Evolutionary conservation across 2,329 filamentous ascomycete genomes (phyloP).

Genomic region (Boeremia exigua): DNA sequence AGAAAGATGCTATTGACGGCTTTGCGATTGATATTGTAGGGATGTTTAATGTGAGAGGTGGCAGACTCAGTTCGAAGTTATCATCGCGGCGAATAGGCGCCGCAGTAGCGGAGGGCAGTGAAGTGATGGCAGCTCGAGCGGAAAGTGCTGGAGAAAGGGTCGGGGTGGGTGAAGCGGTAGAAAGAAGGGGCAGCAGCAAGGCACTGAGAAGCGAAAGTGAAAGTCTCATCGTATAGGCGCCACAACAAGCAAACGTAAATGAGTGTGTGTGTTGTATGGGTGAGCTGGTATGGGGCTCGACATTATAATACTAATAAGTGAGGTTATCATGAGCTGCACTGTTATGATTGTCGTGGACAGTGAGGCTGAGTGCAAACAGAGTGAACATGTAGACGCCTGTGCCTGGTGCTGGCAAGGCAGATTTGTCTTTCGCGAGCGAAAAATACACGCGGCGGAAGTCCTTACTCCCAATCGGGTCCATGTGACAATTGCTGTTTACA

Average conservation of each 20-base stretch:
- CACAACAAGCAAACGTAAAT: conserved; percentile 9
- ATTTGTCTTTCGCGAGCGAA: background rate
- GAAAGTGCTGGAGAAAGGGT: conserved; percentile 6
- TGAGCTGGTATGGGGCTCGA: background rate
- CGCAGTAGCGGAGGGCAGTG: conserved; percentile 6
- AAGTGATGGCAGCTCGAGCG: conserved; percentile 9
- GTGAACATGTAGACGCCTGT: conserved; percentile 12
- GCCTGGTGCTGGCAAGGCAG: conserved; percentile 1
- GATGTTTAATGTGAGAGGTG: conserved; percentile 20
- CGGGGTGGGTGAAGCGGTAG: conserved; percentile 16
- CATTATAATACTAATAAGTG: conserved; percentile 11
- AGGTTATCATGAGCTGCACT: conserved; percentile 11
- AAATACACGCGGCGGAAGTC: background rate
- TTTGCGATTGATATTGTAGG: conserved; percentile 17
- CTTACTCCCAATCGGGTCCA: background rate
- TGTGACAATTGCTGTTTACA: background rate
- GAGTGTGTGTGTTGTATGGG: conserved; percentile 6
- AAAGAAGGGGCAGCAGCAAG: conserved; percentile 20
- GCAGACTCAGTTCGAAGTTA: conserved; percentile 15
- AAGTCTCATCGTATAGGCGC: conserved; percentile 18
- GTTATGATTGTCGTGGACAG: conserved; percentile 18
- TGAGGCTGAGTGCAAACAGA: conserved; percentile 22
- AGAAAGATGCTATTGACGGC: conserved; percentile 9
- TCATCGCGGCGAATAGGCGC: conserved; percentile 20
- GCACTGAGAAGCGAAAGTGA: conserved; percentile 18